Percentiles rank a stretch among this genome's conserved stretches.
phyloP scores from a whole-genome alignment of 2,329 filamentous ascomycete species.

The Alternaria gaisen region DNA sequence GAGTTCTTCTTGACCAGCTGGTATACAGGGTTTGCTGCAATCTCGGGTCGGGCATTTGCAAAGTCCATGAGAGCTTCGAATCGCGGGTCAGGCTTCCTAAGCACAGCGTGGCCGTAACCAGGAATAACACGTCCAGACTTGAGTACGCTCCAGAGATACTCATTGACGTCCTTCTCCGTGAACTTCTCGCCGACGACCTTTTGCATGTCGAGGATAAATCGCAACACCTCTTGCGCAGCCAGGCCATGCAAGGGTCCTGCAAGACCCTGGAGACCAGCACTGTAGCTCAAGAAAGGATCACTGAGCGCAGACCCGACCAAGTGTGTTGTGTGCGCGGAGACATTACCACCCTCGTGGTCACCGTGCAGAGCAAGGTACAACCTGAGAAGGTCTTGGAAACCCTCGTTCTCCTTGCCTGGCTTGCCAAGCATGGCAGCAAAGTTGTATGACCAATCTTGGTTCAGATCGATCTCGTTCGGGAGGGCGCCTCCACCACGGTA shows the following conservation, averaged over 20 bases:
- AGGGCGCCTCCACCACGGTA: slow-evolving; percentile 78
- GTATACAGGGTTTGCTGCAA: slow-evolving; percentile 88
- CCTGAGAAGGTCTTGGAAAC: slow-evolving; percentile 93
- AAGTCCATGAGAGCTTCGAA: slow-evolving; percentile 98
- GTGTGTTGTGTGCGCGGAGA: slow-evolving; percentile 94
- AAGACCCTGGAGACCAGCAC: slow-evolving; percentile 91
- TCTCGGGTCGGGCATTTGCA: slow-evolving; percentile 82
- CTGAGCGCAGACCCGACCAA: slow-evolving; percentile 93
- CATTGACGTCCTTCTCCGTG: slow-evolving; percentile 80
- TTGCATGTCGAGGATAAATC: slow-evolving; percentile 98
- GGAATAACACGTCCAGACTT: slow-evolving; percentile 94
- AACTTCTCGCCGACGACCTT: slow-evolving; percentile 80
- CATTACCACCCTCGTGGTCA: slow-evolving; percentile 97
- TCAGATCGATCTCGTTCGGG: slow-evolving; percentile 76
- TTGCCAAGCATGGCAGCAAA: slow-evolving; percentile 97
- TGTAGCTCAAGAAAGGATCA: slow-evolving; percentile 95
- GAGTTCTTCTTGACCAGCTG: slow-evolving; percentile 93
- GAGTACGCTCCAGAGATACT: slow-evolving; percentile 92
- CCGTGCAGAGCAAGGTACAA: slow-evolving; percentile 96
- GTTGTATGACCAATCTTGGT: slow-evolving; percentile 98
- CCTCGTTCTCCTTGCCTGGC: slow-evolving; percentile 84
- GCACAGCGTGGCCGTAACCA: slow-evolving; percentile 93
- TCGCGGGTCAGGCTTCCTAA: slow-evolving; percentile 95
- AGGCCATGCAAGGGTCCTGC: slow-evolving; percentile 94
- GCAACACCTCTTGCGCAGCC: slow-evolving; percentile 94